Base-by-base conservation (phyloP, 768 basidiomycete genomes). In the Lenzites betulinus region DNA sequence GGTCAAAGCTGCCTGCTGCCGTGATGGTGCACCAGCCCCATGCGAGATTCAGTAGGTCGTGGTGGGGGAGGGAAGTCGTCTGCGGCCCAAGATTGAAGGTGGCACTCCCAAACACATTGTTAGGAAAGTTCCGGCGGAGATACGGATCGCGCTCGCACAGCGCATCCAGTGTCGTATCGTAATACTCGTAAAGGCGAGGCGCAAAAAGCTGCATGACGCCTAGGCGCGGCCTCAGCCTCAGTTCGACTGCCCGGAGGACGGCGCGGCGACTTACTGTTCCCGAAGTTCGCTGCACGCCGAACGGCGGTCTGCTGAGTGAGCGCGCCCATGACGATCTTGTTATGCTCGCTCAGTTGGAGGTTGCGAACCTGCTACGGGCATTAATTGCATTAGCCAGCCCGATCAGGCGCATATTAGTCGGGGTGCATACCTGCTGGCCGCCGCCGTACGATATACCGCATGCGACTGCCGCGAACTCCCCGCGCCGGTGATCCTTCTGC, bases 1-100 rank as follows among this genome's bases (percentile, higher is more conserved):
- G 64, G 48, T 76, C 65, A 52, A 71, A 78, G 1, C 46, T 8
- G 0, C 76, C 75, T 0, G 70, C 47, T 0, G 74, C 66, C 1
- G 62, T 66, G 12, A 78, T 73, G 0, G 66, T 67, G 51, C 75
- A 80, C 64, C 70, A 69, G 0, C 75, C 74, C 35, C 62, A 68
- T 0, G 74, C 64, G 0, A 73, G 53, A 41, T 80, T 79, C 12
- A 49, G 53, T 23, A 16, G 44, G 46, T 79, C 75, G 0, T 60
- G 58, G 22, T 75, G 76, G 0, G 60, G 46, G 0, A 35, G 35
- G 0, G 68, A 68, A 2, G 66, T 43, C 0, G 65, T 66, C 0
- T 57, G 51, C 0, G 51, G 53, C 1, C 73, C 72, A 22, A 76
- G 69, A 47, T 78, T 77, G 63, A 77, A 73, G 0, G 68, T 72